Base-by-base conservation (phyloP, 2,329 filamentous ascomycete species). In the Pseudopyricularia cyperi region DNA sequence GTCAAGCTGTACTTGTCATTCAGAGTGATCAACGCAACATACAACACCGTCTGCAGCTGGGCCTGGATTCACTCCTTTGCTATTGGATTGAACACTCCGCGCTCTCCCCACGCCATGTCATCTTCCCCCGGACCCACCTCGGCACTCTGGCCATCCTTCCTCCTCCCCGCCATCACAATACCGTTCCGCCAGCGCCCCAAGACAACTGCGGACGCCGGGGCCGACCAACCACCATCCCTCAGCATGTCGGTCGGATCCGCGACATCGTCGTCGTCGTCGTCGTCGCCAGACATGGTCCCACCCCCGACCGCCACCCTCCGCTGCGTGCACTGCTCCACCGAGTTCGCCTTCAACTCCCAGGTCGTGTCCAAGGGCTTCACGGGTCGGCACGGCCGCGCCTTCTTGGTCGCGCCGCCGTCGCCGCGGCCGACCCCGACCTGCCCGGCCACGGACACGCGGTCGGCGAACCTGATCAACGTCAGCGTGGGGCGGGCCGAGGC, bases 351-450 rank as follows among this genome's bases (percentile, higher is more conserved):
- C 59, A 62, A 70, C 15, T 71, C 74, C 12, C 80, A 83, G 62
- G 77, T 85, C 54, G 72, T 85, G 37, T 79, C 74, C 56, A 83
- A 83, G 62, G 77, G 79, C 56, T 85, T 85, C 66, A 82, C 76
- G 0, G 82, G 82, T 17, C 78, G 80, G 19, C 75, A 83, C 62
- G 82, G 82, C 6, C 74, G 80, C 24, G 81, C 80, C 12, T 82
- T 76, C 60, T 72, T 85, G 48, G 76, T 84, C 48, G 68, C 75
- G 9, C 55, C 53, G 17, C 28, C 51, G 4, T 52, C 46, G 2
- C 24, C 58, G 44, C 46, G 61, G 2, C 48, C 62, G 30, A 50
- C 57, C 34, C 7, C 53, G 39, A 22, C 44, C 12, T 44, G 39
- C 24, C 39, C 39, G 22, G 3, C 24, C 32, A 51, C 57, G 55